phyloP scores from a whole-genome alignment of 148 eudicot species.

The Spergularia marina region DNA sequence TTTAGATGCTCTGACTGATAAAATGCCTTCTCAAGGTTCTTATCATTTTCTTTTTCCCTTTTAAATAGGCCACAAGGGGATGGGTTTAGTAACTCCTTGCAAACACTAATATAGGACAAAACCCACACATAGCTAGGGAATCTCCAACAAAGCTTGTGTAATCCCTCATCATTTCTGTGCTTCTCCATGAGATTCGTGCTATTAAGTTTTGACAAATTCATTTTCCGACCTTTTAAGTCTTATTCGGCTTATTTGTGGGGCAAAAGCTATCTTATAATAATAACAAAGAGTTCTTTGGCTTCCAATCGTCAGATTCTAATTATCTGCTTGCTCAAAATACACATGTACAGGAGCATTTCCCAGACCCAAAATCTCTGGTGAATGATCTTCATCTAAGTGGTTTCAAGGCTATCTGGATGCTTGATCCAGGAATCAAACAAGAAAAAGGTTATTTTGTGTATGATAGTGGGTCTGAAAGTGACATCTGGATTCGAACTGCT shows the following conservation, averaged over 20 bases:
- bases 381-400: conserved; percentile 76
- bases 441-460: conserved; percentile 88
- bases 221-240: not conserved
- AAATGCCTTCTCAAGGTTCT: not conserved
- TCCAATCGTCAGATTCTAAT: not conserved
- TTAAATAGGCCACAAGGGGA: not conserved
- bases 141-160: not conserved
- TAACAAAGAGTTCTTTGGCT: not conserved
- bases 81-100: not conserved
- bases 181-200: not conserved
- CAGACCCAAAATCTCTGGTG: conserved; percentile 73
- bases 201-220: not conserved
- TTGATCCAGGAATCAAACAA: conserved; percentile 93
- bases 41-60: too few species aligned
- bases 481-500: conserved; percentile 77
- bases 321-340: conserved; percentile 1
- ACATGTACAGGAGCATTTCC: conserved; percentile 66
- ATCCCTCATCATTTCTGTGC: not conserved
- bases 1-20: not conserved
- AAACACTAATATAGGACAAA: too few species aligned
- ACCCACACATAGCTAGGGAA: too few species aligned
- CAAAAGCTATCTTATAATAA: not conserved
- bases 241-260: not conserved
- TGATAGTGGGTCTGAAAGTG: conserved; percentile 76
- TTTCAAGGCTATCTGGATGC: conserved; percentile 99